phyloP scores from a whole-genome alignment of 768 basidiomycete species.

The Russula earlei region DNA sequence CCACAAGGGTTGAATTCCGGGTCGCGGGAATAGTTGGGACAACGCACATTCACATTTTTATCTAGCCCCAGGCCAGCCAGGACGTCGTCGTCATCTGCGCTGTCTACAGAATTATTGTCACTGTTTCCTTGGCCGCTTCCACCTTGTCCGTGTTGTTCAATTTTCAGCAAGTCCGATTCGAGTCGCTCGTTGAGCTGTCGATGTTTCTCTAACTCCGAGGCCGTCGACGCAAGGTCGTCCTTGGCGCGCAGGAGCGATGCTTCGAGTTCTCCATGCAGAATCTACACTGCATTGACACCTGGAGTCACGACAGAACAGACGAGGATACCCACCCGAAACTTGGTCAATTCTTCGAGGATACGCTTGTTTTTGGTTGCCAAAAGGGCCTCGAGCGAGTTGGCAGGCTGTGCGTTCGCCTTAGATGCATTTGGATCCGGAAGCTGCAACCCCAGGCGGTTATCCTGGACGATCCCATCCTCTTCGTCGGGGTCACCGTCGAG shows the following conservation, averaged over 20 bases:
- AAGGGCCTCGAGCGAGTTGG: slow-evolving; percentile 81
- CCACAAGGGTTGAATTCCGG: background rate
- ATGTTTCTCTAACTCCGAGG: slow-evolving; percentile 67
- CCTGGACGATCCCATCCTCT: slow-evolving; percentile 31
- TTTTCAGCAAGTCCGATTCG: slow-evolving; percentile 79
- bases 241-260: slow-evolving; percentile 49
- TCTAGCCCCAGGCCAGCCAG: slow-evolving; percentile 57
- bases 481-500: slow-evolving; percentile 68
- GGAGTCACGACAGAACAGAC: background rate
- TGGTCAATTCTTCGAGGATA: slow-evolving; percentile 86
- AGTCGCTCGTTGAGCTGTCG: slow-evolving; percentile 77
- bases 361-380: slow-evolving; percentile 91
- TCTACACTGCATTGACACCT: slow-evolving; percentile 34
- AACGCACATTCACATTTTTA: slow-evolving; percentile 28
- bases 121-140: slow-evolving; percentile 25
- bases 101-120: slow-evolving; percentile 24
- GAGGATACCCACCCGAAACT: slow-evolving; percentile 57
- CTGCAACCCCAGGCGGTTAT: slow-evolving; percentile 42
- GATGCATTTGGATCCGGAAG: slow-evolving; percentile 87
- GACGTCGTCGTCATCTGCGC: slow-evolving; percentile 46
- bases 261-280: slow-evolving; percentile 76
- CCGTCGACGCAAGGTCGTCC: slow-evolving; percentile 47
- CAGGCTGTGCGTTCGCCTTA: slow-evolving; percentile 66
- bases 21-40: background rate
- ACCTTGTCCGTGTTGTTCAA: slow-evolving; percentile 52